phyloP scores from a whole-genome alignment of 179 eudicot genomes.

The Nepenthes alata region DNA sequence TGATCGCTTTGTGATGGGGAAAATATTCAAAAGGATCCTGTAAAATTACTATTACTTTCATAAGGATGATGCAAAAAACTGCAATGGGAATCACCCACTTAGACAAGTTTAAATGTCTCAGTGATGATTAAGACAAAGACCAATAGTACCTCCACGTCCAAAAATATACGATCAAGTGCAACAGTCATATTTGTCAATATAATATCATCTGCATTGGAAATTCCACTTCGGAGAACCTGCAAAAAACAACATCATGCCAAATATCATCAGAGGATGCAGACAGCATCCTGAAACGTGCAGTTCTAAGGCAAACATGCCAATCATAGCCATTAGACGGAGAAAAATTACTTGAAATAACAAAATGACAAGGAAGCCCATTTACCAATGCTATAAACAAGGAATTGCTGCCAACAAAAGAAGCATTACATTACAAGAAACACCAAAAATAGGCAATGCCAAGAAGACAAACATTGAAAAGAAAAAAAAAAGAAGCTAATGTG shows the following conservation, averaged over 20 bases:
- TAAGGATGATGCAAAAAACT: background rate
- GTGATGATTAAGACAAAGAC: constrained; percentile 6
- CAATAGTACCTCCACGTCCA: constrained; percentile 66
- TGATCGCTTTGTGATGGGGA: constrained; percentile 77
- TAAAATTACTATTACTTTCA: constrained; percentile 17
- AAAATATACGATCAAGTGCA: constrained; percentile 57
- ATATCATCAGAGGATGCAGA: background rate
- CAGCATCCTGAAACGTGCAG: no score
- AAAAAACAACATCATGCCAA: constrained; percentile 10
- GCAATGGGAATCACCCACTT: no score
- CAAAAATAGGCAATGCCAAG: no score
- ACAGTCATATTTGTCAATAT: constrained; percentile 76
- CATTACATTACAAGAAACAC: no score
- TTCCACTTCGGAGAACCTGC: constrained; percentile 74
- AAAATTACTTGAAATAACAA: no score
- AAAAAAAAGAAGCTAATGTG: no score
- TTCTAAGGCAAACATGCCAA: background rate
- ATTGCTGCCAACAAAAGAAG: no score
- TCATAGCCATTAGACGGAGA: background rate
- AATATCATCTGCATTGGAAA: constrained; percentile 58
- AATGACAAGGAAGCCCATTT: no score
- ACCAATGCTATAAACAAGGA: no score
- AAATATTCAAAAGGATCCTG: constrained; percentile 83
- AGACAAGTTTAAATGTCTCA: background rate
- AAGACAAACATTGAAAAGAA: no score